Conservation (phyloP, 208 protist genomes). For the Crithidia sp. region DNA sequence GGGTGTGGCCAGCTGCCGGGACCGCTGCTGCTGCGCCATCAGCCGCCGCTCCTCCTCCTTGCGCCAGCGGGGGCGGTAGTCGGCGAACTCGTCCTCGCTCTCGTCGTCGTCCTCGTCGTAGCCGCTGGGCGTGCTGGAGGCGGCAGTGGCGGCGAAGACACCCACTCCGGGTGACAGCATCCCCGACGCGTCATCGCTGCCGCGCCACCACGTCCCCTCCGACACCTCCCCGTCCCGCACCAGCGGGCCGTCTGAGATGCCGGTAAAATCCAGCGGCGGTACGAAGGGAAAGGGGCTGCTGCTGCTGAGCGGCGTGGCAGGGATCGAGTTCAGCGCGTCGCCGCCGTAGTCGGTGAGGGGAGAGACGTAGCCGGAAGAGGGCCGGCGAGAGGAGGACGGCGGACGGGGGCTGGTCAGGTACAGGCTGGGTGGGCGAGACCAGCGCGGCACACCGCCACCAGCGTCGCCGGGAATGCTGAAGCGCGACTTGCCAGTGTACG, state of each 20-base stretch:
- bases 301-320: background rate
- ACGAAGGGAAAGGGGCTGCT: conserved; percentile 9
- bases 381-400: background rate
- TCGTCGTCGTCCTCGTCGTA: conserved; percentile 25
- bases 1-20: background rate
- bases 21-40: conserved; percentile 3
- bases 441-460: background rate
- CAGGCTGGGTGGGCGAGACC: background rate
- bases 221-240: conserved; percentile 21
- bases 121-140: background rate
- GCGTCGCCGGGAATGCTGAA: conserved; percentile 8
- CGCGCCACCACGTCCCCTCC: conserved; percentile 16
- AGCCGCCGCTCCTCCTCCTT: conserved; percentile 15
- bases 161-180: conserved; percentile 7
- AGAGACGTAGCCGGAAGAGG: conserved; percentile 1
- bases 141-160: background rate
- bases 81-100: conserved; percentile 19
- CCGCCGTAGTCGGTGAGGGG: conserved; percentile 8
- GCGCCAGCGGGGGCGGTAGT: conserved; percentile 12
- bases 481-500: background rate
- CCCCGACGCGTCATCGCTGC: conserved; percentile 5
- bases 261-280: conserved; percentile 22
- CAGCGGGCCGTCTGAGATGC: conserved; percentile 21
- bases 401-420: conserved; percentile 6
- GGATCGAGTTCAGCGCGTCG: background rate